Conservation (phyloP, 164 flowering plant species). For the Buxus sempervirens region DNA sequence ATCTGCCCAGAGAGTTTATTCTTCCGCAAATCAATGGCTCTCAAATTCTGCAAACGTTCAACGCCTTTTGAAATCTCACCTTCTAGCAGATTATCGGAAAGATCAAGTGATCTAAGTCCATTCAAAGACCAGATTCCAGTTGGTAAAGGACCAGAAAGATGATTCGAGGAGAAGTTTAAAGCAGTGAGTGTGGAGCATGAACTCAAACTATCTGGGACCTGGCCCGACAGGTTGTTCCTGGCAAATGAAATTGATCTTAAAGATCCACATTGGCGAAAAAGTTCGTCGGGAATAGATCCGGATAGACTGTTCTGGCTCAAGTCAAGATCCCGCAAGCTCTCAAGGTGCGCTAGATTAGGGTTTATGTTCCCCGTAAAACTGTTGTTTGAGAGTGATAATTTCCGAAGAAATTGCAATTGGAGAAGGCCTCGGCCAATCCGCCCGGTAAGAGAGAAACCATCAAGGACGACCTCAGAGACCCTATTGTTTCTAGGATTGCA, state of each 20-base stretch:
- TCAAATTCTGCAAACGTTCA: slow-evolving; percentile 43
- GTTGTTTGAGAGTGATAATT: slow-evolving; percentile 66
- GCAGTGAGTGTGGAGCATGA: slow-evolving; percentile 57
- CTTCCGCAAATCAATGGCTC: slow-evolving; percentile 43
- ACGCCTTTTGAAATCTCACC: slow-evolving; percentile 74
- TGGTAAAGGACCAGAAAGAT: slow-evolving; percentile 65
- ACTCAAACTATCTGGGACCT: slow-evolving; percentile 58
- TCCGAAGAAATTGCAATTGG: slow-evolving; percentile 52
- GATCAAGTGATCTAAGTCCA: slow-evolving; percentile 60
- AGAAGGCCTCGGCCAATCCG: slow-evolving; percentile 66
- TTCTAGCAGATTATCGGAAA: slow-evolving; percentile 63
- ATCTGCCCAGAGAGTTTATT: slow-evolving; percentile 60
- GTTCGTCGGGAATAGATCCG: slow-evolving; percentile 66
- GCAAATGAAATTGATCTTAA: slow-evolving; percentile 63
- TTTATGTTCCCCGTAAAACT: slow-evolving; percentile 62
- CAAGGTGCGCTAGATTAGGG: slow-evolving; percentile 47
- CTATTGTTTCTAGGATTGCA: slow-evolving; percentile 75
- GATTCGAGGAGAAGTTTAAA: slow-evolving; percentile 67
- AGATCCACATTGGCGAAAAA: slow-evolving; percentile 74
- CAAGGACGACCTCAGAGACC: slow-evolving; percentile 71
- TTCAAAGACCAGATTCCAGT: slow-evolving; percentile 62
- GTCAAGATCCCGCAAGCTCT: slow-evolving; percentile 50
- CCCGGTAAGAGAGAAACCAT: slow-evolving; percentile 75
- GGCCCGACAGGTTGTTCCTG: slow-evolving; percentile 57
- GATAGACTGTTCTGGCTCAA: slow-evolving; percentile 65